phyloP scores from a whole-genome alignment of 768 basidiomycete species.

The Rubroboletus pulcherrimus region DNA sequence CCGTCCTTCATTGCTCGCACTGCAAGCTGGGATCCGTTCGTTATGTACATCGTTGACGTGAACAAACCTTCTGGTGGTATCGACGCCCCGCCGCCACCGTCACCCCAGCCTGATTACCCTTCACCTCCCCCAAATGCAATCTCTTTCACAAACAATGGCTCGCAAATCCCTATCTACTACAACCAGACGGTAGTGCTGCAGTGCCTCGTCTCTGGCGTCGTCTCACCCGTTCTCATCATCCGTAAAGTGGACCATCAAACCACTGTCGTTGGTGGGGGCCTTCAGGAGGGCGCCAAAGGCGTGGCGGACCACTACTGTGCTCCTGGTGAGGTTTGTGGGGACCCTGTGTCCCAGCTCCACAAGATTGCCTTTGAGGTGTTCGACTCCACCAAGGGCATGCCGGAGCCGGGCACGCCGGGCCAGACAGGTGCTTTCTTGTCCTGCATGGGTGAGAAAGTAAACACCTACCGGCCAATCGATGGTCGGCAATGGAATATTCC shows the following conservation, averaged over 20 bases:
- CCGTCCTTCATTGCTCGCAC: slow-evolving; percentile 89
- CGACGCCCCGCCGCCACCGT: slow-evolving; percentile 74
- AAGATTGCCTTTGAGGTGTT: slow-evolving; percentile 94
- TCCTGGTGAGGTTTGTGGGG: slow-evolving; percentile 85
- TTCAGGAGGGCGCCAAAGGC: slow-evolving; percentile 82
- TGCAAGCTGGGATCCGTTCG: slow-evolving; percentile 91
- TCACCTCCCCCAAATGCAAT: slow-evolving; percentile 90
- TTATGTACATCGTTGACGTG: slow-evolving; percentile 97
- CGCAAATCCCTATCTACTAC: slow-evolving; percentile 90
- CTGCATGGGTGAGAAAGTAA: slow-evolving; percentile 92
- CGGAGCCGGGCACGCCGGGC: slow-evolving; percentile 77
- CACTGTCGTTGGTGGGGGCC: slow-evolving; percentile 85
- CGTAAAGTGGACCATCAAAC: slow-evolving; percentile 91
- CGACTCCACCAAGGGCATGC: slow-evolving; percentile 62
- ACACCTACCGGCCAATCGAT: slow-evolving; percentile 82
- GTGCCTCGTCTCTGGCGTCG: slow-evolving; percentile 89
- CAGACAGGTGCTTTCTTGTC: slow-evolving; percentile 79
- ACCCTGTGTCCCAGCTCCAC: slow-evolving; percentile 93
- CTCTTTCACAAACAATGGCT: slow-evolving; percentile 75
- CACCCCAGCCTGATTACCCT: slow-evolving; percentile 86
- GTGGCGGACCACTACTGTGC: slow-evolving; percentile 80
- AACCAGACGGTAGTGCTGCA: slow-evolving; percentile 95
- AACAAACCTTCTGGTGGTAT: slow-evolving; percentile 76
- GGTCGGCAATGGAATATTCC: slow-evolving; percentile 72
- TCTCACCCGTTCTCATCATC: slow-evolving; percentile 90